Base-by-base conservation (phyloP, 345 rosid species). In the Linum trigynum region DNA sequence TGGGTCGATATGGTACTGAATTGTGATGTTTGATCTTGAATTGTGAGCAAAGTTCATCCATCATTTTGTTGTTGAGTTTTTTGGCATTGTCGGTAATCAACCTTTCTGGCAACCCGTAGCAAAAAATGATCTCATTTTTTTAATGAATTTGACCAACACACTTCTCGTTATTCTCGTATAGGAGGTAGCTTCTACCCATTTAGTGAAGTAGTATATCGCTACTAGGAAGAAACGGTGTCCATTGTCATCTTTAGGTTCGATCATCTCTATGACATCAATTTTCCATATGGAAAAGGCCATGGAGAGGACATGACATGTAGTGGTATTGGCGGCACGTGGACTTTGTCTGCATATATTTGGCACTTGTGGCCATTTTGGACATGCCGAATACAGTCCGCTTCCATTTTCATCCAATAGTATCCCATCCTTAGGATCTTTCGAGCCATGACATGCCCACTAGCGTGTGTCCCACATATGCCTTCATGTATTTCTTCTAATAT, bases 141-240 rank as follows among this genome's bases (percentile, higher is more conserved):
- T 69, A 57, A 66, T 55, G 62, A 60, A 56, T 7, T 57, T 23
- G n/a, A 35, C 48, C 38, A 55, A 53, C 60, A 38, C 56, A 2
- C 36, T 11, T 62, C 3, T 42, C 10, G 61, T 60, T 37, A 7
- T 32, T 23, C 51, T 71, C 3, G 23, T 38, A 17, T 63, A 53
- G 57, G 55, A 62, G 45, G 61, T 16, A 7, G n/a, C 55, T 14
- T 43, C 56, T 39, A 59, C 57, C 36, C 36, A 37, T 40, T 55
- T 66, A 37, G 53, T 39, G 36, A 57, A 66, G 32, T 57, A 59
- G 4, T 56, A 3, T 0, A 39, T 36, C 40, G 15, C 55, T 3
- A 66, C 23, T 16, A 39, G 39, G 8, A 40, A 56, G 50, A 64
- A 51, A 0, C n/a, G 12, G 8, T 64, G 57, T 10, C 15, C 43